Conservation (phyloP, 441 rosid genomes). For the Lepidium campestre region DNA sequence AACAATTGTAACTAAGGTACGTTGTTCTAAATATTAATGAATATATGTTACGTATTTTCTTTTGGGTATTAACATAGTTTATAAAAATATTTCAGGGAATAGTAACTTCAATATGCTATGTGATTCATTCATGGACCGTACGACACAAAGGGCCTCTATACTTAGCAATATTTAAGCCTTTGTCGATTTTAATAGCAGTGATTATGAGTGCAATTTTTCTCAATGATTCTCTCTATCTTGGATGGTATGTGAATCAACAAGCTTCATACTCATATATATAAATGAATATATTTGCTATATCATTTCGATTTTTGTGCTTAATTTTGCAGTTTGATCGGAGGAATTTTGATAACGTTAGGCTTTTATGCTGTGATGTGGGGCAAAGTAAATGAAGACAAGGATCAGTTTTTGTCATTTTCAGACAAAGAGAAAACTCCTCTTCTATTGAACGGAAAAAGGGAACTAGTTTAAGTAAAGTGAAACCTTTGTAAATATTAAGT, state of each 20-base stretch:
- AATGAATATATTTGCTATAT: not conserved
- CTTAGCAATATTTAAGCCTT: constrained; percentile 41
- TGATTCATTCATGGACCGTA: constrained; percentile 35
- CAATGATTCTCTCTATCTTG: constrained; percentile 41
- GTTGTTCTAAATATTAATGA: not conserved
- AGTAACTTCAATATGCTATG: constrained; percentile 16
- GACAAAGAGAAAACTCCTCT: not conserved
- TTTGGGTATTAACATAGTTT: not conserved
- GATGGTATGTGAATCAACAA: constrained; percentile 33
- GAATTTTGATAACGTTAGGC: constrained; percentile 14
- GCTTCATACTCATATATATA: not conserved
- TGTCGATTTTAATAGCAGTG: constrained; percentile 44
- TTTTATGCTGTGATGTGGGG: constrained; percentile 16
- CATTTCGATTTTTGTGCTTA: not conserved
- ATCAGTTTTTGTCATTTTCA: not conserved
- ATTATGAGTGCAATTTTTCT: constrained; percentile 30
- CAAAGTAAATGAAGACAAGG: constrained; percentile 16
- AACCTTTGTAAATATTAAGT: no score
- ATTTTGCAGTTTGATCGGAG: constrained; percentile 19
- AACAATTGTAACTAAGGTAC: not conserved
- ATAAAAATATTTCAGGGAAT: constrained; percentile 29
- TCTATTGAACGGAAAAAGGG: not conserved
- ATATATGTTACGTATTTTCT: not conserved
- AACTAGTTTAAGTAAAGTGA: no score
- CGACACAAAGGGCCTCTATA: constrained; percentile 42